phyloP scores from a whole-genome alignment of 352 stramenopile genomes.

The Globisporangium middletonii region DNA sequence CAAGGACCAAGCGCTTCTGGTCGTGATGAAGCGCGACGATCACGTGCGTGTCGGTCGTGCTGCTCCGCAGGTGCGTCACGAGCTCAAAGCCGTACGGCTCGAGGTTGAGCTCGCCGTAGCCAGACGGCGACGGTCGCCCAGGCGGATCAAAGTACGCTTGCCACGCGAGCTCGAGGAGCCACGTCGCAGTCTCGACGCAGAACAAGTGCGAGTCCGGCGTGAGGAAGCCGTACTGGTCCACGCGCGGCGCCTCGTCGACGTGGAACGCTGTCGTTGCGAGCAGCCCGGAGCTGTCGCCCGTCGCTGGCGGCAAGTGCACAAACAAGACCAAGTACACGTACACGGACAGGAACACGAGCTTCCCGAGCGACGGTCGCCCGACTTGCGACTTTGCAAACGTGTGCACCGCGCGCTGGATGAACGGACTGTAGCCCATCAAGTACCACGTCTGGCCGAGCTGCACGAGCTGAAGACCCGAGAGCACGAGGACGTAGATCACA shows the following conservation, averaged over 20 bases:
- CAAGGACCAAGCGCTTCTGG: slow-evolving; percentile 72
- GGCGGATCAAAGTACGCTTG: slow-evolving; percentile 85
- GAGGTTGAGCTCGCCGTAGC: slow-evolving; percentile 67
- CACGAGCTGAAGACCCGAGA: slow-evolving; percentile 66
- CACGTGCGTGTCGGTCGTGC: slow-evolving; percentile 73
- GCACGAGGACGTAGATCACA: slow-evolving; percentile 61
- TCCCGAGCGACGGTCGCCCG: slow-evolving; percentile 47
- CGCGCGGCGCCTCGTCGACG: slow-evolving; percentile 51
- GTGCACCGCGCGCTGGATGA: slow-evolving; percentile 65
- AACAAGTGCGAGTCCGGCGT: slow-evolving; percentile 74
- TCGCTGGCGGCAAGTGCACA: slow-evolving; percentile 64
- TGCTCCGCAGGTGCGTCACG: slow-evolving; percentile 71
- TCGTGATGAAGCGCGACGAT: slow-evolving; percentile 42
- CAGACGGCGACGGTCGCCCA: slow-evolving; percentile 66
- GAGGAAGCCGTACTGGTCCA: slow-evolving; percentile 60
- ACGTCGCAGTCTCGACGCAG: slow-evolving; percentile 81
- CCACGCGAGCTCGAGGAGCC: slow-evolving; percentile 78
- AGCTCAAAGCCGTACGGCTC: slow-evolving; percentile 79
- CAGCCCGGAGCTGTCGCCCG: slow-evolving; percentile 38
- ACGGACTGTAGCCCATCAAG: slow-evolving; percentile 54
- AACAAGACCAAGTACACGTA: slow-evolving; percentile 84
- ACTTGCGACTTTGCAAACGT: slow-evolving; percentile 55
- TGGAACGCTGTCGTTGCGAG: slow-evolving; percentile 67
- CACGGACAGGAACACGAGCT: slow-evolving; percentile 75
- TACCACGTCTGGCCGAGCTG: slow-evolving; percentile 59